These are phyloP conservation scores for Nicotiana sylvestris DNA, from an alignment of 257 asterid species.

Conservation along the genomic window DNA sequence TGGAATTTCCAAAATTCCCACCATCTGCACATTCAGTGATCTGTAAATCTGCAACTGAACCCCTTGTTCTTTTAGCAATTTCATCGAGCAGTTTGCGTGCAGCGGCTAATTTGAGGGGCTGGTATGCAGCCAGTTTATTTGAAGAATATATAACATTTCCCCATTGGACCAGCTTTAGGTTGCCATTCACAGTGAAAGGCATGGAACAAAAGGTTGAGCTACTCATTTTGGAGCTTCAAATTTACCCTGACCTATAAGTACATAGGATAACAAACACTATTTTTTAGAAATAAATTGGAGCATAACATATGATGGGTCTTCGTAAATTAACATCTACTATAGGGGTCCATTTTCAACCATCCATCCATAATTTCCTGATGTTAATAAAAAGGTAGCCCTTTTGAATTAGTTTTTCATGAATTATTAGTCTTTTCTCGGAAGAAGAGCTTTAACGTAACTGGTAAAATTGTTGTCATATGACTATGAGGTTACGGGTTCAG, in stretches of 20 bases:
- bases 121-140: neutral
- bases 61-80: slow-evolving; percentile 6
- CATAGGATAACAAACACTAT: neutral
- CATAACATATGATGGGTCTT: neutral
- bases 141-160: neutral
- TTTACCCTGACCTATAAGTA: neutral
- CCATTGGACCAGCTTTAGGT: neutral
- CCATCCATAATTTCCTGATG: too few relatives aligned
- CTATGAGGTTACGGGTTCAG: too few relatives aligned
- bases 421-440: too few relatives aligned
- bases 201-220: neutral
- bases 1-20: neutral
- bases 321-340: neutral
- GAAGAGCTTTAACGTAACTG: too few relatives aligned
- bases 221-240: neutral
- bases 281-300: neutral
- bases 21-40: neutral
- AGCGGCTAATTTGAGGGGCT: neutral
- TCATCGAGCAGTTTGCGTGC: slow-evolving; percentile 15
- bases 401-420: too few relatives aligned
- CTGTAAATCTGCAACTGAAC: neutral
- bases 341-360: neutral
- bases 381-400: too few relatives aligned
- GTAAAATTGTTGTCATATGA: too few relatives aligned
- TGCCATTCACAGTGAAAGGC: neutral